Percentiles rank a stretch among this genome's conserved stretches.
Conservation (phyloP, 352 stramenopile genomes). For the Plasmopara muralis region DNA sequence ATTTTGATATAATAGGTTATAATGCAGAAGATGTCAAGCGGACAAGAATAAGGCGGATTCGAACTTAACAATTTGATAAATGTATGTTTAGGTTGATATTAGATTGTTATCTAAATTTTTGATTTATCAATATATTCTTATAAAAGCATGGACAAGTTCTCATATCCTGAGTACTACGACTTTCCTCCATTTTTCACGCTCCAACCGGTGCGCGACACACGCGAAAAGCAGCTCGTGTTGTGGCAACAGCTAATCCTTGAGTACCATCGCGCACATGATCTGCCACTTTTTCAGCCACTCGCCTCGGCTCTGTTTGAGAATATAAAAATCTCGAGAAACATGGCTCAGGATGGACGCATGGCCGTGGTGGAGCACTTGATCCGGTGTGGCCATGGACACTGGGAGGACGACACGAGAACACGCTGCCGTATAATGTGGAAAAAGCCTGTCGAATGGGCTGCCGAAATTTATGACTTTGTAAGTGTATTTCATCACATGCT, state of each 20-base stretch:
- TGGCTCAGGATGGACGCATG: slow-evolving; percentile 55
- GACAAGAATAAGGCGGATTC: too few relatives aligned
- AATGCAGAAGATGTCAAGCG: too few relatives aligned
- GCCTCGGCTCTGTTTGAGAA: slow-evolving; percentile 74
- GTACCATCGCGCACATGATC: slow-evolving; percentile 69
- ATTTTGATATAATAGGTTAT: too few relatives aligned
- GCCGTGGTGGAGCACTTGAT: slow-evolving; percentile 75
- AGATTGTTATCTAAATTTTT: too few relatives aligned
- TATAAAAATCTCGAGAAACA: slow-evolving; percentile 78
- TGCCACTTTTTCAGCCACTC: slow-evolving; percentile 65
- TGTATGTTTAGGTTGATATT: too few relatives aligned
- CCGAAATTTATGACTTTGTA: slow-evolving; percentile 84
- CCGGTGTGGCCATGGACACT: slow-evolving; percentile 62
- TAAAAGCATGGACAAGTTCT: slow-evolving; percentile 56
- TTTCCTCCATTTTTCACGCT: slow-evolving; percentile 86
- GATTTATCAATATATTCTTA: background rate
- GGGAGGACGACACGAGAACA: slow-evolving; percentile 76
- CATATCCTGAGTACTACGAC: slow-evolving; percentile 83
- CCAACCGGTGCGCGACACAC: slow-evolving; percentile 72
- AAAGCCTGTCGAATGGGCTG: slow-evolving; percentile 70
- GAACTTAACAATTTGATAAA: too few relatives aligned
- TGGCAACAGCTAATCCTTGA: slow-evolving; percentile 84
- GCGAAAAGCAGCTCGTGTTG: slow-evolving; percentile 82
- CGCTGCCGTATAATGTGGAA: slow-evolving; percentile 85
- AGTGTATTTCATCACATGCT: slow-evolving; percentile 9